Percentiles rank a stretch among this genome's conserved stretches.
phyloP scores from a whole-genome alignment of 2,329 filamentous ascomycete genomes.

The Penicillium glabrum region DNA sequence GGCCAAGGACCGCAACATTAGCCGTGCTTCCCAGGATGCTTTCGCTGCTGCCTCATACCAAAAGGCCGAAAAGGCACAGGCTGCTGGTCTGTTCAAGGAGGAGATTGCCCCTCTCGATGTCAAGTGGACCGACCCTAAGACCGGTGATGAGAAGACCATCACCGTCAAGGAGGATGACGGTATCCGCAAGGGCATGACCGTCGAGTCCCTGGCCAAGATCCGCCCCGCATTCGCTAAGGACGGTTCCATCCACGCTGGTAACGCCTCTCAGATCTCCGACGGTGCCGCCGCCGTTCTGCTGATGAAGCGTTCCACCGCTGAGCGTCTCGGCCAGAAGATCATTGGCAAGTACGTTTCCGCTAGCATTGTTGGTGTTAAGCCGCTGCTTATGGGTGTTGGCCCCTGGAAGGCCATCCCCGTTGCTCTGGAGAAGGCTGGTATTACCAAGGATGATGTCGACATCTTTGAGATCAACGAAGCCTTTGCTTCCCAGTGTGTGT shows the following conservation, averaged over 20 bases:
- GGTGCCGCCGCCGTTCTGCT: conserved; percentile 92
- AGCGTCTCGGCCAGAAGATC: conserved; percentile 82
- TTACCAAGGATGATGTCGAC: conserved; percentile 86
- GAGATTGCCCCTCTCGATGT: conserved; percentile 87
- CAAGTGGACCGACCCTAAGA: conserved; percentile 87
- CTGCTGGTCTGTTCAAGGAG: conserved; percentile 84
- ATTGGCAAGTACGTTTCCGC: conserved; percentile 89
- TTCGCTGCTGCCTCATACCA: conserved; percentile 93
- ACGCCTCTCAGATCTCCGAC: conserved; percentile 93
- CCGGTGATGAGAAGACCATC: conserved; percentile 78
- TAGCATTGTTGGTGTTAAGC: conserved; percentile 82
- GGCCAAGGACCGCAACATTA: conserved; percentile 79
- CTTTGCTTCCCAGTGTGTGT: conserved; percentile 92
- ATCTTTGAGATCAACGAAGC: conserved; percentile 99
- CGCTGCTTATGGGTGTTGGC: conserved; percentile 92
- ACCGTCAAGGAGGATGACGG: conserved; percentile 86
- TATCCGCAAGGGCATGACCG: conserved; percentile 78
- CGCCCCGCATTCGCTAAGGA: conserved; percentile 86
- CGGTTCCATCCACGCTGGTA: conserved; percentile 92
- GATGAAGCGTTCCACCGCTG: conserved; percentile 90
- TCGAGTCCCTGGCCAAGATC: conserved; percentile 88
- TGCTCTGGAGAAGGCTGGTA: conserved; percentile 81
- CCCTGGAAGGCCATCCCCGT: conserved; percentile 96
- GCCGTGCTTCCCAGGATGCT: conserved; percentile 75
- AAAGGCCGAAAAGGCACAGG: conserved; percentile 83